phyloP scores from a whole-genome alignment of 2,329 filamentous ascomycete species.

The Alternaria rosae region DNA sequence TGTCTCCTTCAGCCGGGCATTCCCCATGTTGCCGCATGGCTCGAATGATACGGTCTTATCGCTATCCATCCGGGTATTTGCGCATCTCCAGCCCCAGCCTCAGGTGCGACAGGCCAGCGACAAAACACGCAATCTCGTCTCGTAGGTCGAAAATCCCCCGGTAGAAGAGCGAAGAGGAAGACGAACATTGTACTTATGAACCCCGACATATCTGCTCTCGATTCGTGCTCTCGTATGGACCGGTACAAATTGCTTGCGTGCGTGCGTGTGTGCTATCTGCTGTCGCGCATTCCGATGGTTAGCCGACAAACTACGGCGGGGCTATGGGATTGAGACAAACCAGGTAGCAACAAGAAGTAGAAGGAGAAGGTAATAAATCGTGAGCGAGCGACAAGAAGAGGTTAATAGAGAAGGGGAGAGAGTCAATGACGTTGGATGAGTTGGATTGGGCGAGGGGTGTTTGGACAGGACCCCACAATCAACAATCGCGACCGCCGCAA shows the following conservation, averaged over 20 bases:
- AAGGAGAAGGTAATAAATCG: neutral
- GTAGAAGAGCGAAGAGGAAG: constrained; percentile 5
- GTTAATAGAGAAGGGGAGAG: neutral
- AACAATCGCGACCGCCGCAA: constrained; percentile 22
- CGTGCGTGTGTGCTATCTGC: constrained; percentile 26
- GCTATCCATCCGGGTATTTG: neutral
- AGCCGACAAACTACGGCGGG: constrained; percentile 33
- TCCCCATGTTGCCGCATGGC: neutral
- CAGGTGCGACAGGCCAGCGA: neutral
- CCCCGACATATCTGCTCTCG: constrained; percentile 57
- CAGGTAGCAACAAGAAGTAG: neutral
- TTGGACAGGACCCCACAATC: constrained; percentile 31
- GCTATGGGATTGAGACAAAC: constrained; percentile 19
- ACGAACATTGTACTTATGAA: constrained; percentile 86
- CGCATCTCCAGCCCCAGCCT: neutral
- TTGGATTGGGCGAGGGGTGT: constrained; percentile 19
- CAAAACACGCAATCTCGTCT: neutral
- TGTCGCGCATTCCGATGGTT: constrained; percentile 44
- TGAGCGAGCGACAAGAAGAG: constrained; percentile 9
- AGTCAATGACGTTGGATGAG: constrained; percentile 15
- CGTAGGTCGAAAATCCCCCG: neutral
- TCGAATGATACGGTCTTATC: neutral
- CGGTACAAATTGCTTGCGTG: neutral
- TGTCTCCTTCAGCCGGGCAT: neutral
- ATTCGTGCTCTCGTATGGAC: constrained; percentile 25